These are phyloP conservation scores for Ramularia endophylla DNA, from an alignment of 2,329 filamentous ascomycete genomes.

Conservation along the genomic window DNA sequence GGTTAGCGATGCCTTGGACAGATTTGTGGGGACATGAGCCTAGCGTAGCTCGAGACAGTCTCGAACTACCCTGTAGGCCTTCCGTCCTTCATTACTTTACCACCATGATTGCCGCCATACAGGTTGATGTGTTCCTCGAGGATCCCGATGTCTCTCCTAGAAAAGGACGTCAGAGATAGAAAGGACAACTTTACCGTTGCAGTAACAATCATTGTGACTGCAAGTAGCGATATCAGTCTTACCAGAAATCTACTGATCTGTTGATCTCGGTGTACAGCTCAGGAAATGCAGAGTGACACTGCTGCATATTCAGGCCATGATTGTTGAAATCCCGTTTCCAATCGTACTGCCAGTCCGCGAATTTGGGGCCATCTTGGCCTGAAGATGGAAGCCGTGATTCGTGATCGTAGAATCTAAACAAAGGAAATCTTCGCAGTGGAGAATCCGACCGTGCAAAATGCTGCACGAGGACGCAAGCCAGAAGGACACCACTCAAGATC, in stretches of 20 bases:
- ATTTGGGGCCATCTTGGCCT: too few species aligned
- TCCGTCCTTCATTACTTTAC: too few species aligned
- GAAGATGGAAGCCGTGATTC: too few species aligned
- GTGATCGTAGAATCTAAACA: too few species aligned
- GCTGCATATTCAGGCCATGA: conserved; percentile 23
- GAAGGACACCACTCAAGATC: conserved; percentile 12
- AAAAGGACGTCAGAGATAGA: too few species aligned
- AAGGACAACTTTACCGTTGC: too few species aligned
- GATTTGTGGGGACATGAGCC: too few species aligned
- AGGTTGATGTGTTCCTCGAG: conserved; percentile 10
- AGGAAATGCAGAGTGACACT: conserved; percentile 30
- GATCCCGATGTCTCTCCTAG: conserved; percentile 6
- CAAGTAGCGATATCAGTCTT: too few species aligned
- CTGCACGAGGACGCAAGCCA: conserved; percentile 15
- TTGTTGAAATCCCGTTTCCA: conserved; percentile 23
- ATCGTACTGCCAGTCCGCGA: conserved; percentile 10
- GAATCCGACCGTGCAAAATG: conserved; percentile 8
- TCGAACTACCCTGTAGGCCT: too few species aligned
- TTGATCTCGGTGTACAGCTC: conserved; percentile 29
- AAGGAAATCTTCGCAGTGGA: background rate
- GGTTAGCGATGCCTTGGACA: too few species aligned
- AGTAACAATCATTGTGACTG: too few species aligned
- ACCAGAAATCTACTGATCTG: conserved; percentile 19
- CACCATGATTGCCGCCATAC: conserved; percentile 35
- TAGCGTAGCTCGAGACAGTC: too few species aligned